phyloP scores from a whole-genome alignment of 2,329 filamentous ascomycete genomes.

The Emergomyces orientalis region DNA sequence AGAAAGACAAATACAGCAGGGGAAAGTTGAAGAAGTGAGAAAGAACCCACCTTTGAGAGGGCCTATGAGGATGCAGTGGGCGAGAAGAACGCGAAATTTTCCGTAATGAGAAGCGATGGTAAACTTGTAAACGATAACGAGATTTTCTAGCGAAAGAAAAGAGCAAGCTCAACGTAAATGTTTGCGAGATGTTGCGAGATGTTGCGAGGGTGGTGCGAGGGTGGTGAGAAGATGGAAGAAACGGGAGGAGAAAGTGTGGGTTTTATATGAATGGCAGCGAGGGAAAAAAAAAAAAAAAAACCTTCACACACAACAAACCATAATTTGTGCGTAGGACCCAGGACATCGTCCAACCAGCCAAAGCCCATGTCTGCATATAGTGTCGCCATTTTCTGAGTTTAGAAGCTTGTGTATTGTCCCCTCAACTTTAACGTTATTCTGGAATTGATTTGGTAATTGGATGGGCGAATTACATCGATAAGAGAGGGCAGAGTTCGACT shows the following conservation, averaged over 20 bases:
- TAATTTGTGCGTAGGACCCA: not conserved
- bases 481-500: not conserved
- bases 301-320: not conserved
- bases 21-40: not conserved
- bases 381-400: not conserved
- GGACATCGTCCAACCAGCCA: not conserved
- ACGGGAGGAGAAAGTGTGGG: not conserved
- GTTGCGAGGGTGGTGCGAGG: not conserved
- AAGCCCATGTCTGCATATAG: not conserved
- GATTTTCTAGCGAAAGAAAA: not conserved
- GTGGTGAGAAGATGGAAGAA: not conserved
- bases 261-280: not conserved
- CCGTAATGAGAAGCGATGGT: not conserved
- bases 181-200: not conserved
- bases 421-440: not conserved
- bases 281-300: no score
- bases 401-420: not conserved
- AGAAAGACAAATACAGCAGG: not conserved
- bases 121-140: not conserved
- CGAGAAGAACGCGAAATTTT: not conserved
- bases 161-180: not conserved
- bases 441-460: not conserved
- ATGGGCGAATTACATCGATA: not conserved
- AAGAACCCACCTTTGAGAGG: not conserved
- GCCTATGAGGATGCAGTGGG: not conserved